Evolutionary conservation across 2,329 filamentous ascomycete species (phyloP), one percentile per base, ranked within the genome.

Genomic region (Cordyceps militaris): DNA sequence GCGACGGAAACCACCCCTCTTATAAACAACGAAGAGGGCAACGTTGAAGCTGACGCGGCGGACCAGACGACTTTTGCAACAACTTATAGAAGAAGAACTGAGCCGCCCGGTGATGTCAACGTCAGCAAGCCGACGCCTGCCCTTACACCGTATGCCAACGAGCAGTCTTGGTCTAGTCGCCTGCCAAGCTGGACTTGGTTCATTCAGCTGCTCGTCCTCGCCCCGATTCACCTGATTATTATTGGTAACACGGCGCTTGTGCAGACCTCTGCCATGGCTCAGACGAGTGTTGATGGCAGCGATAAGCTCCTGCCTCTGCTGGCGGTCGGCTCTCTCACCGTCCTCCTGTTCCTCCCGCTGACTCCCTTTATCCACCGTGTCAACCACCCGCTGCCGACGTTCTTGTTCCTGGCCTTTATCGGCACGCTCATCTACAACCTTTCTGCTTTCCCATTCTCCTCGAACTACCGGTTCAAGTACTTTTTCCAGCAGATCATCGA

Each of bases 171-270:
- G 94, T 96, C 91, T 53, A 81, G 81, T 4, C 80, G 80, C 38
- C 74, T 97, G 56, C 90, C 91, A 1, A 83, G 80, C 46, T 97
- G 88, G 88, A 85, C 88, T 19, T 99, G 94, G 94, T 71, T 94
- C 43, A 64, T 96, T 19, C 92, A 99, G 66, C 87, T 97, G 62
- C 75, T 97, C 3, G 68, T 97, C 16, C 75, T 95, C 10, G 88
- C 84, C 0, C 91, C 92, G 0, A 82, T 96, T 54, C 83, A 86
- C 49, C 76, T 96, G 47, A 86, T 94, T 60, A 70, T 97, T 21
- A 73, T 89, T 16, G 89, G 86, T 1, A 91, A 96, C 66, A 78
- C 92, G 26, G 87, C 82, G 1, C 78, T 97, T 3, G 74, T 93
- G 13, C 69, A 90, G 16, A 89, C 86, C 4, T 82, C 86, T 34